Conservation (phyloP, 257 asterid genomes). For the Petunia secreta region DNA sequence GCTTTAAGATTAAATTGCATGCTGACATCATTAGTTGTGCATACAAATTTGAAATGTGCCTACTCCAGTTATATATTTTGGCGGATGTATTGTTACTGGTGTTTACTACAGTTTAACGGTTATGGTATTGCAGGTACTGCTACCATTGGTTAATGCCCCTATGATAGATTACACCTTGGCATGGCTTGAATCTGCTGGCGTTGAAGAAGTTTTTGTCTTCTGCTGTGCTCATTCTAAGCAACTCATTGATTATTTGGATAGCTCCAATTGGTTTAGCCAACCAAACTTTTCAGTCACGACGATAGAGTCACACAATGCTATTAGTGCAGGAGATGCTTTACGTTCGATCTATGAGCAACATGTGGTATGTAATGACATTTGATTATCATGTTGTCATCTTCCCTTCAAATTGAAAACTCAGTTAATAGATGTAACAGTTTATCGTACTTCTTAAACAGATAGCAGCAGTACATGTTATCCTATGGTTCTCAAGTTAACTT, state of each 20-base stretch:
- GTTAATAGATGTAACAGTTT: neutral
- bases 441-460: neutral
- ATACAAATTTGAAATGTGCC: neutral
- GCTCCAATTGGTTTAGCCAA: constrained; percentile 70
- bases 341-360: constrained; percentile 76
- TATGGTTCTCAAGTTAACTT: constrained; percentile 1
- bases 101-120: neutral
- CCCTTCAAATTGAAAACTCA: neutral
- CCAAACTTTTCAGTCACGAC: constrained; percentile 74
- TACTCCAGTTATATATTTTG: neutral
- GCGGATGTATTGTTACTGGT: neutral
- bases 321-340: constrained; percentile 93
- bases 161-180: constrained; percentile 94
- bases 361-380: constrained; percentile 61
- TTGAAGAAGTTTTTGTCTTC: constrained; percentile 92
- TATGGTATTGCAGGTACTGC: constrained; percentile 59
- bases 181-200: constrained; percentile 97
- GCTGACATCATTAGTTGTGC: neutral
- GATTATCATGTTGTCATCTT: neutral
- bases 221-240: constrained; percentile 97
- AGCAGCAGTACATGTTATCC: neutral
- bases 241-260: constrained; percentile 73
- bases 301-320: constrained; percentile 79
- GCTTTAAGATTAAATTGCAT: neutral
- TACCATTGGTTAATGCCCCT: constrained; percentile 87